phyloP scores from a whole-genome alignment of 306 rosid species.

The Begonia masoniana region DNA sequence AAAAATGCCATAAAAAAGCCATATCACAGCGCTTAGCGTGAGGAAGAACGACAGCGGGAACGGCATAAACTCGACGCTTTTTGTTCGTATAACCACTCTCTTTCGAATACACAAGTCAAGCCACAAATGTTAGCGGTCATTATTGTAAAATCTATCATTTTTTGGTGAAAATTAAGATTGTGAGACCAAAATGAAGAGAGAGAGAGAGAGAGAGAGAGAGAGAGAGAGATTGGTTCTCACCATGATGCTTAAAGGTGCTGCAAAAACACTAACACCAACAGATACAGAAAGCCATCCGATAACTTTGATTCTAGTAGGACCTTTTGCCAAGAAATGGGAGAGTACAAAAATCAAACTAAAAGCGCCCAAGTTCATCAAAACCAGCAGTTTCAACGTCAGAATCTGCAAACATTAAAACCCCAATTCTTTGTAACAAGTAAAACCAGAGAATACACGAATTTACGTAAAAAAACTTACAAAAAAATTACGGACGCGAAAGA shows the following conservation, averaged over 20 bases:
- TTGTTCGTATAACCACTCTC: constrained; percentile 54
- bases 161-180: no score
- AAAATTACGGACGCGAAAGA: no score
- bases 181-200: no score
- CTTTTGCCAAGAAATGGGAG: constrained; percentile 41
- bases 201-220: no score
- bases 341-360: constrained; percentile 52
- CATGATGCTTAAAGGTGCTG: constrained; percentile 82
- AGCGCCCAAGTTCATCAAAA: constrained; percentile 54
- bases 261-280: constrained; percentile 64
- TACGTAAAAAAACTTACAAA: not conserved
- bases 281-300: constrained; percentile 74
- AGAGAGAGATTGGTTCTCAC: constrained; percentile 17
- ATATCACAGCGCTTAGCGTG: constrained; percentile 72
- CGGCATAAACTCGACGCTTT: constrained; percentile 96
- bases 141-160: no score
- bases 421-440: not conserved
- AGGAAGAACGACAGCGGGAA: constrained; percentile 61
- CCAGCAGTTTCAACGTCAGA: constrained; percentile 37
- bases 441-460: not conserved
- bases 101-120: constrained; percentile 12
- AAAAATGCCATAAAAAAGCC: constrained; percentile 84
- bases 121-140: not conserved
- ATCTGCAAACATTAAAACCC: constrained; percentile 23
- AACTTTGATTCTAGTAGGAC: constrained; percentile 30